Base-by-base conservation (phyloP, 257 asterid species). In the Plantago elongata region DNA sequence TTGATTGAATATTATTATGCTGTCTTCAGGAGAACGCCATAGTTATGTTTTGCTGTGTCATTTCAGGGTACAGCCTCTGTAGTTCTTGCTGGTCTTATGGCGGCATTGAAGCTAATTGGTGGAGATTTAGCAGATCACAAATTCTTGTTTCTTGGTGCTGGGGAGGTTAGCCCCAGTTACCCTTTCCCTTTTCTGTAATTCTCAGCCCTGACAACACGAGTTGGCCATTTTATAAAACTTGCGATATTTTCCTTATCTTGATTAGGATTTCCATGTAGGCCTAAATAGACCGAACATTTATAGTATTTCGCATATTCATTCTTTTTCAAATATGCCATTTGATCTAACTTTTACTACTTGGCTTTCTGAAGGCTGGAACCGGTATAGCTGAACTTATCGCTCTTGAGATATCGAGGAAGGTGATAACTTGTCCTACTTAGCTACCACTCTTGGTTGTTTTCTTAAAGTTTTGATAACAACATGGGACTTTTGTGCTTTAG, bases 341-440 rank as follows among this genome's bases (percentile, higher is more conserved):
- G 70, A 67, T 69, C 77, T 66, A 14, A 62, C 57, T 30, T 46
- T 9, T 45, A 46, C 59, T 46, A 4, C 30, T 76, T 74, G 69
- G 57, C 60, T 56, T 73, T 57, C 51, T 74, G 74, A 72, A 90
- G 94, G 98, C 96, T 77, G 98, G 96, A 72, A 90, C 98, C 8
- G 98, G 98, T 46, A 90, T 88, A 67, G 96, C 96, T 62, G 98
- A 90, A 79, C 98, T 90, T 68, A 90, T 90, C 51, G 94, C 98
- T 59, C 98, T 88, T 51, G 81, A 84, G 72, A 78, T 88, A 68
- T 85, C 91, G 22, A 88, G 82, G 43, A 70, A 77, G 90, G 96
- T 87, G 78, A 12, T 12, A 18, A 38, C 65, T 72, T 44, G n/a
- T 61, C 62, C 54, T 54, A 51, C 27, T 27, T 16, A 22, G 13